Base-by-base conservation (phyloP, 192 early-diverging fungal genomes). In the Coemansia sp. region DNA sequence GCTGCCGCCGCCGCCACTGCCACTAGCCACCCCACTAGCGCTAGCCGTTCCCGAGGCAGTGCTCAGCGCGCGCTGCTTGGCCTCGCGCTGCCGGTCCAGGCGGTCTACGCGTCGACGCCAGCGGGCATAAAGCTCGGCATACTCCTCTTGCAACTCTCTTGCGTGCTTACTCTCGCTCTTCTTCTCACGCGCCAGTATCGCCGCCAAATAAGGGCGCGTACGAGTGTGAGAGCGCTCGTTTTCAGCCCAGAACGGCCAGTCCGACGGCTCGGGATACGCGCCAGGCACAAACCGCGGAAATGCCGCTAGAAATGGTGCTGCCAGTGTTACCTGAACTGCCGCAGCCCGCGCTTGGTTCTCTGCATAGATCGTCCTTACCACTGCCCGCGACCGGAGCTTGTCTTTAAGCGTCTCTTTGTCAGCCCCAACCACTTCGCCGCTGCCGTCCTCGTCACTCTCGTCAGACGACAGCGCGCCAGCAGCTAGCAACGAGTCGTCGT, bases 201-300 rank as follows among this genome's bases (percentile, higher is more conserved):
- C 63, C 1, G 66, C 64, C 52, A 81, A 38, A 12, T 64, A 61
- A 6, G 79, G 74, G 31, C 53, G 59, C 18, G 76, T 39, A 34
- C 63, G 57, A 16, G 59, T 64, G 28, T 81, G 74, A 12, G 45
- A 63, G 5, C 56, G 48, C 41, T 69, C 67, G 42, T 60, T 72
- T n/a, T 72, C 73, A 2, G 45, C 48, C 79, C 79, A 81, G 45
- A 81, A 81, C 56, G 73, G 73, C 79, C 79, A 81, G 59, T 81
- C 74, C 0, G 43, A 38, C 13, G 78, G 78, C 25, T 67, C 50
- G 31, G 65, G 65, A 26, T 72, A 76, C 14, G 41, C 28, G 2
- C 78, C 78, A 11, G 78, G 78, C 9, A 81, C 65, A 57, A 81
- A 72, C 18, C 41, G 63, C 16, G 78, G 73, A 35, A 43, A 81